phyloP scores from a whole-genome alignment of 768 basidiomycete genomes.

The Lentinula guzmanii region DNA sequence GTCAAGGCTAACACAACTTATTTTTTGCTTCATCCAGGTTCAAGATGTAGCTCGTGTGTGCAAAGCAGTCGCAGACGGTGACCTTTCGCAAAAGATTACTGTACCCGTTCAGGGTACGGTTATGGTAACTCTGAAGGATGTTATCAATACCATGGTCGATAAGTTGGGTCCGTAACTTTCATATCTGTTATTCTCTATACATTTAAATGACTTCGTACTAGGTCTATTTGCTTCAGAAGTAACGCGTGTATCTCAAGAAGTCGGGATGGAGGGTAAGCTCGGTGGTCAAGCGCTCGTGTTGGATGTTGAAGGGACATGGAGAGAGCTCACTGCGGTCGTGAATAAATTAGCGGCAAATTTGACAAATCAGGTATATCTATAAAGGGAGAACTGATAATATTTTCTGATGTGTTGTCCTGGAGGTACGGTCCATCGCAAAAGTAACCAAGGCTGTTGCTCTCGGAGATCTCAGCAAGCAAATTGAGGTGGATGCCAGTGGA shows the following conservation, averaged over 20 bases:
- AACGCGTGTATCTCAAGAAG: slow-evolving; percentile 78
- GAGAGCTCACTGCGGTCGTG: slow-evolving; percentile 73
- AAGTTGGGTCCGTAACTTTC: slow-evolving; percentile 14
- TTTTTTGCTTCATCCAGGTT: slow-evolving; percentile 26
- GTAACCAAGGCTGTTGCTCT: slow-evolving; percentile 76
- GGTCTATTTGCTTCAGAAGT: slow-evolving; percentile 90
- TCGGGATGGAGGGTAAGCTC: slow-evolving; percentile 80
- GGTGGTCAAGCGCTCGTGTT: slow-evolving; percentile 83
- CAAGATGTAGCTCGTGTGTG: slow-evolving; percentile 68
- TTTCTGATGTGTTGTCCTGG: slow-evolving; percentile 20
- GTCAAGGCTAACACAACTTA: background rate
- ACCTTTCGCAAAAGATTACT: slow-evolving; percentile 64
- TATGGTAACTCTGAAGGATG: slow-evolving; percentile 68
- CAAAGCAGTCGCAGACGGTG: slow-evolving; percentile 65
- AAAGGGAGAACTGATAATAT: slow-evolving; percentile 32
- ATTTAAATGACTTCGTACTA: background rate
- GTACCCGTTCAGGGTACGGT: slow-evolving; percentile 64
- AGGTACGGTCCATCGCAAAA: slow-evolving; percentile 36
- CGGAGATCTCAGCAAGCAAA: slow-evolving; percentile 85
- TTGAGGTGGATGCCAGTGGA: slow-evolving; percentile 65
- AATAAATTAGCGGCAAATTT: slow-evolving; percentile 54
- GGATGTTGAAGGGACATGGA: slow-evolving; percentile 90
- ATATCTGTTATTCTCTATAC: background rate
- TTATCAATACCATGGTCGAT: slow-evolving; percentile 51
- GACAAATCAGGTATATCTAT: slow-evolving; percentile 41